These are phyloP conservation scores for Guadua angustifolia DNA, from an alignment of 176 grass and related monocot genomes.

Conservation along the genomic window DNA sequence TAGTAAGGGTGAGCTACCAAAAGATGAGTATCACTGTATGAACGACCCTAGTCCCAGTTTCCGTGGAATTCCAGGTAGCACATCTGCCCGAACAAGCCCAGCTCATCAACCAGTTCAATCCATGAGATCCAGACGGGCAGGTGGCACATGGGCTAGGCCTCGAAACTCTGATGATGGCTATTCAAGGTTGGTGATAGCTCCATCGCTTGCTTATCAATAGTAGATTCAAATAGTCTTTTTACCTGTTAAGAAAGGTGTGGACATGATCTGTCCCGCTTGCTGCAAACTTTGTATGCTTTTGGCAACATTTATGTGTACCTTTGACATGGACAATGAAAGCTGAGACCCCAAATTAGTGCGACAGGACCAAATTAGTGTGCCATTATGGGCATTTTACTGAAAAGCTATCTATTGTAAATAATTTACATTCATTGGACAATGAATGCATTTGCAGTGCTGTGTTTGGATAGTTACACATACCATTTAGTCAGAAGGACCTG, in stretches of 20 bases:
- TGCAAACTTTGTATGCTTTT: not conserved
- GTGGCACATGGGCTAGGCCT: conserved; percentile 81
- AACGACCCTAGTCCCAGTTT: conserved; percentile 80
- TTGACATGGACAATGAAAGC: not conserved
- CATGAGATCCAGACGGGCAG: conserved; percentile 67
- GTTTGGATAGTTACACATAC: not conserved
- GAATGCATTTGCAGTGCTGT: not conserved
- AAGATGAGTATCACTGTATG: conserved; percentile 83
- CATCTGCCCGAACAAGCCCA: conserved; percentile 50
- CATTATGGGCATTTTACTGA: not conserved
- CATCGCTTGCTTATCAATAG: not conserved
- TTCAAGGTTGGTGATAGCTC: conserved; percentile 61
- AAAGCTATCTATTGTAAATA: not conserved
- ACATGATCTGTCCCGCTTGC: not conserved
- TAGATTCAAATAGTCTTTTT: not conserved
- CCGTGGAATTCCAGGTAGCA: conserved; percentile 51
- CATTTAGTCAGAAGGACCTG: not conserved
- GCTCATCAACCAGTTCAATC: conserved; percentile 67
- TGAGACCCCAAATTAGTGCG: not conserved
- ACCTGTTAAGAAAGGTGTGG: not conserved
- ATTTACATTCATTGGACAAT: not conserved
- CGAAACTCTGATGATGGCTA: conserved; percentile 85
- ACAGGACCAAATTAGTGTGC: not conserved
- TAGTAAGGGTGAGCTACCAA: conserved; percentile 71
- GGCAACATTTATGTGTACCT: not conserved